Evolutionary conservation across 1,139 yeast genomes (phyloP), one percentile per base, ranked within the genome.

Genomic region (Debaryomycetaceae sp.): DNA sequence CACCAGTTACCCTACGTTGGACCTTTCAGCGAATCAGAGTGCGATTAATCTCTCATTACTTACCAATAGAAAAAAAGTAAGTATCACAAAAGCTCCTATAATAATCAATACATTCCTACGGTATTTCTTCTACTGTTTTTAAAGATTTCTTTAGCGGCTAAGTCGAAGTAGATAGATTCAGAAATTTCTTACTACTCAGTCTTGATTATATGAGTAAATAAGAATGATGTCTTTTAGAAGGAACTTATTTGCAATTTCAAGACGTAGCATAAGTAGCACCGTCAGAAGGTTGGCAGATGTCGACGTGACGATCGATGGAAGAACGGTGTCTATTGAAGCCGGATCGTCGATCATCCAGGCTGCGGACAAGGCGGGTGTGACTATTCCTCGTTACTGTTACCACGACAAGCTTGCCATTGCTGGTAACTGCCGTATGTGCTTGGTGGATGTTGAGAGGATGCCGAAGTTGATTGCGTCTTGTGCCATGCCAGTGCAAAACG

Each of bases 391-490:
- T 54, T 87, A 87, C 71, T 87, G 96, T 68, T 87, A 85, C 72
- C 96, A 87, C 65, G 96, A 87, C 56, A 87, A 87, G 65, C 76
- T 87, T 52, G 92, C 95, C 33, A 78, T 87, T 59, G 96, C 96
- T n/a, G 96, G 96, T 61, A 87, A 87, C 68, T 87, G 96, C 65
- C 83, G 96, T 67, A 87, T 87, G 96, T 87, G 96, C 64, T 77
- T 87, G 38, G 96, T 87, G 39, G 96, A 87, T 56, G 87, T 87
- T 41, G 96, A 87, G 65, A 80, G 87, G 61, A 88, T 92, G 59
- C 95, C 95, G 41, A 87, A 87, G 65, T 82, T 89, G 58, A 87
- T 87, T 50, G 95, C 96, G 5, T 85, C 94, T 11, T 87, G 96
- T 71, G 92, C 95, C 39, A 83, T 84, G 81, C 96, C 96, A 29